A percentile compares a stretch with the other conserved stretches of the same genome.
phyloP scores from a whole-genome alignment of 495 filamentous ascomycete genomes.

The Neurospora sp. region DNA sequence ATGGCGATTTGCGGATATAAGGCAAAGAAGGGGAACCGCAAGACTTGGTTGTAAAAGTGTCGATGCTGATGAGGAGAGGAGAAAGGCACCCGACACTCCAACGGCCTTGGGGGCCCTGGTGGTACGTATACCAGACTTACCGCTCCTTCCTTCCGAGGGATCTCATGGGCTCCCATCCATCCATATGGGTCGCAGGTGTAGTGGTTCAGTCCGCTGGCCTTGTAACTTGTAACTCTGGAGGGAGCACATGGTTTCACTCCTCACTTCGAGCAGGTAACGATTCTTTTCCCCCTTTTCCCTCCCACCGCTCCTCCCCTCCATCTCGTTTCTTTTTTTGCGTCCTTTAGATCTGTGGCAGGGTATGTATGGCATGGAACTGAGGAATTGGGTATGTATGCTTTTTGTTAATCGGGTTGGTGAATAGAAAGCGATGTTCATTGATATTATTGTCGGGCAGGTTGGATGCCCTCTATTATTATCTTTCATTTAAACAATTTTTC shows the following conservation, averaged over 20 bases:
- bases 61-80: no score
- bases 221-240: background rate
- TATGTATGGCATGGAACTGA: no score
- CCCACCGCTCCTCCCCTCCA: background rate
- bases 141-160: background rate
- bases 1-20: background rate
- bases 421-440: no score
- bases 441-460: no score
- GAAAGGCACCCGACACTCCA: no score
- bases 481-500: no score
- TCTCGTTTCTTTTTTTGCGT: background rate
- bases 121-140: background rate
- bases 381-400: no score
- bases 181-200: background rate
- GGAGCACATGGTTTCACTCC: background rate
- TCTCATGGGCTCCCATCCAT: background rate
- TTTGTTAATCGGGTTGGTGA: no score
- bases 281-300: background rate
- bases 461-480: no score
- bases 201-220: background rate
- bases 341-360: no score
- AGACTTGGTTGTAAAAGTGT: no score
- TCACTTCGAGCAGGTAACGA: background rate
- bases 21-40: no score
- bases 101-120: background rate